Conservation (phyloP, 75 land plant genomes). For the Selaginella moellendorffii region DNA sequence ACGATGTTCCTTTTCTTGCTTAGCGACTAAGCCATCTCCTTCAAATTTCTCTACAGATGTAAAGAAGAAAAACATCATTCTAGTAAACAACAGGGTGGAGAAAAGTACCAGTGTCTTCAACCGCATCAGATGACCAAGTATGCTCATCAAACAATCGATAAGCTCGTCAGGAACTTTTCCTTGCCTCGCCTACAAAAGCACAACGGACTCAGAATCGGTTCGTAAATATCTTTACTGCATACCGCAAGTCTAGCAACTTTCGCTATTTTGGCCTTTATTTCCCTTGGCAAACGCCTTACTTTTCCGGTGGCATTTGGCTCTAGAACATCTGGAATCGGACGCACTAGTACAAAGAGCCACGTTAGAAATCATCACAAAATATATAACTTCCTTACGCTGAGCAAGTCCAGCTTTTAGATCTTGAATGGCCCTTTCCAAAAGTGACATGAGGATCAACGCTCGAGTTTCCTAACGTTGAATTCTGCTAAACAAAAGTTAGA, state of each 20-base stretch:
- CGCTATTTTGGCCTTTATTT: slow-evolving; percentile 78
- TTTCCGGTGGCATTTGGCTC: too few species aligned
- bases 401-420: slow-evolving; percentile 72
- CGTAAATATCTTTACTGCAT: too few species aligned
- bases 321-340: slow-evolving; percentile 37
- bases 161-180: slow-evolving; percentile 70
- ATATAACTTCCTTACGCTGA: too few species aligned
- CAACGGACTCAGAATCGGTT: too few species aligned
- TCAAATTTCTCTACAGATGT: slow-evolving; percentile 63
- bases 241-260: slow-evolving; percentile 97
- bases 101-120: slow-evolving; percentile 80
- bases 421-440: slow-evolving; percentile 73
- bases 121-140: slow-evolving; percentile 73
- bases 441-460: too few species aligned
- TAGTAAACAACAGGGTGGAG: not conserved
- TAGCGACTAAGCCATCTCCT: slow-evolving; percentile 75
- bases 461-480: too few species aligned
- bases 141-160: slow-evolving; percentile 65
- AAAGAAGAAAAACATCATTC: not conserved
- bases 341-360: slow-evolving; percentile 46
- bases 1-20: slow-evolving; percentile 72
- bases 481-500: too few species aligned
- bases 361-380: not conserved
- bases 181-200: slow-evolving; percentile 42
- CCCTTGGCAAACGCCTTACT: slow-evolving; percentile 69